A percentile compares a stretch with the other conserved stretches of the same genome.
phyloP scores from a whole-genome alignment of 2,329 filamentous ascomycete species.

The Sclerotinia subarctica region DNA sequence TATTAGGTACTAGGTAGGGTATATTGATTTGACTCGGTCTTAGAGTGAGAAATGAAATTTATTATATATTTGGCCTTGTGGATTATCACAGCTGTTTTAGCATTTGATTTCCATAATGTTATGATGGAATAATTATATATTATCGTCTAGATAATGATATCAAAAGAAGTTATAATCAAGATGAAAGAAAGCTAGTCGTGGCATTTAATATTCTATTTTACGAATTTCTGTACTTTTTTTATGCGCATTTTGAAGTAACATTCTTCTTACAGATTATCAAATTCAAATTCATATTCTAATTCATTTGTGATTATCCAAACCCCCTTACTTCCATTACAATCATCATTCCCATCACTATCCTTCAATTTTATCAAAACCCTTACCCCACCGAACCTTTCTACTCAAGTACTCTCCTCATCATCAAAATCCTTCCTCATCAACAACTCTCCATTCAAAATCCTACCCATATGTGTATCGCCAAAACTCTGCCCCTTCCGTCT shows the following conservation, averaged over 20 bases:
- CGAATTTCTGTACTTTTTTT: not conserved
- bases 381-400: not conserved
- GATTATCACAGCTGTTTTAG: too few relatives aligned
- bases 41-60: too few relatives aligned
- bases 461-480: constrained; percentile 46
- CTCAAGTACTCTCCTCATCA: not conserved
- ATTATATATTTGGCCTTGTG: too few relatives aligned
- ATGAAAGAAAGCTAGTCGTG: not conserved
- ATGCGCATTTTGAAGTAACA: not conserved
- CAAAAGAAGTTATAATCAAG: not conserved
- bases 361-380: not conserved
- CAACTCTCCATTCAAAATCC: constrained; percentile 41
- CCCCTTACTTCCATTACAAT: not conserved
- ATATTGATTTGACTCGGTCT: too few relatives aligned
- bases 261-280: not conserved
- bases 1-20: too few relatives aligned
- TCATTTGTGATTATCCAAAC: not conserved
- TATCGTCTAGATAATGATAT: not conserved
- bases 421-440: constrained; percentile 26
- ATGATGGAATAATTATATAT: too few relatives aligned
- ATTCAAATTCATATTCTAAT: not conserved
- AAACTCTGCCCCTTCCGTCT: constrained; percentile 42
- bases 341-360: not conserved
- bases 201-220: not conserved
- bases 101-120: too few relatives aligned